Base-by-base conservation (phyloP, 177 flowering plant species). In the Vitis hybrid region DNA sequence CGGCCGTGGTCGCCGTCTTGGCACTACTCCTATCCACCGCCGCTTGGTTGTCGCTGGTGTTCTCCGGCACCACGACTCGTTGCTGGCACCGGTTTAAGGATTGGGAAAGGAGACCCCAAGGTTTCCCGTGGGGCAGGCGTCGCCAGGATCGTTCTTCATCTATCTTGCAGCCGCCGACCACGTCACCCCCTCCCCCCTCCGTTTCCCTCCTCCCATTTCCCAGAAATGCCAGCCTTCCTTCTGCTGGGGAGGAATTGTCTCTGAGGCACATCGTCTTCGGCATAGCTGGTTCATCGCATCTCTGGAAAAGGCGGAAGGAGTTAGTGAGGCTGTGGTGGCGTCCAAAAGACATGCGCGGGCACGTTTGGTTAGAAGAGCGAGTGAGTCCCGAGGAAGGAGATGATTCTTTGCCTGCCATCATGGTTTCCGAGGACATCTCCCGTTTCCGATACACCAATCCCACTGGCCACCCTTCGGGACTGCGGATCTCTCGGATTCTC, bases 301-400 rank as follows among this genome's bases (percentile, higher is more conserved):
- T 84, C 16, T 89, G 91, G 90, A 74, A 72, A 15, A 74, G 72
- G 20, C 78, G 93, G 2, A 86, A 85, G 73, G 80, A 86, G 60
- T 87, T 76, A 10, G 79, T 87, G 15, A 79, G 74, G 73, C 75
- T 87, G 3, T 89, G 91, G 93, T 87, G 93, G 93, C 76, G 83
- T 1, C 82, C 87, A 1, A 50, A 57, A 12, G 74, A 68, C n/a
- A 86, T 83, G 86, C 81, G 89, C 1, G 91, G 93, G 14, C 79
- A 82, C 58, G 86, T 87, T 15, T 89, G 91, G 93, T 71, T 89
- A 16, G 93, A 87, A 15, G 85, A 84, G 52, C 31, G 65, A 15
- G 68, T 69, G 3, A 45, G 57, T 19, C 26, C 10, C 0, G 80
- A 79, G 22, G 71, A 75, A 2, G 64, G 63, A 5, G 77, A 69